These are phyloP conservation scores for Lachancea quebecensis DNA, from an alignment of 805 yeast species.

Conservation along the genomic window DNA sequence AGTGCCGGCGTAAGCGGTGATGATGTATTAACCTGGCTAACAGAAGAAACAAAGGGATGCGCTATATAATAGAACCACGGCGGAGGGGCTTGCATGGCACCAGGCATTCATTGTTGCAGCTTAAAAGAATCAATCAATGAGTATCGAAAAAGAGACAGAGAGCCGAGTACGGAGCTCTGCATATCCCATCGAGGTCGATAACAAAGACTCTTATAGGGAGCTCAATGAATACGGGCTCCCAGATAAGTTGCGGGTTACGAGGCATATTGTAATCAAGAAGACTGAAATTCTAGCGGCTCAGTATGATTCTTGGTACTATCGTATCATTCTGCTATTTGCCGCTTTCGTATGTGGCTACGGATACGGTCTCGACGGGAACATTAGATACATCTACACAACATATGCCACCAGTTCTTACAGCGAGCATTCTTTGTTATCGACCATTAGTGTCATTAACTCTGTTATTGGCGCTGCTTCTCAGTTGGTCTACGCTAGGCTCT, in stretches of 20 bases:
- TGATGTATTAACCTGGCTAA: no score
- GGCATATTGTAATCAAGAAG: slow-evolving; percentile 42
- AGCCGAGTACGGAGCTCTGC: neutral
- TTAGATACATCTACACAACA: slow-evolving; percentile 44
- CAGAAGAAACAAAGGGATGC: no score
- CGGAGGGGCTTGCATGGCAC: neutral
- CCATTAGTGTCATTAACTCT: slow-evolving; percentile 44
- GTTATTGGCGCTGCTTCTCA: slow-evolving; percentile 55
- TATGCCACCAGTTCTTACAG: slow-evolving; percentile 46
- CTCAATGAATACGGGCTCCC: slow-evolving; percentile 10
- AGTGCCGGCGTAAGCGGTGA: no score
- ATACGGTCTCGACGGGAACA: slow-evolving; percentile 47
- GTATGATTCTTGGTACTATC: slow-evolving; percentile 33
- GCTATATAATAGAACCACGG: no score
- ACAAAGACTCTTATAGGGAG: neutral
- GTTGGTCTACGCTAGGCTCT: slow-evolving; percentile 47
- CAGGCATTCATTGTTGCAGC: neutral
- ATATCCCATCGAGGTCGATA: neutral
- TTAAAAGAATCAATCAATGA: neutral
- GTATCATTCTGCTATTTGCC: slow-evolving; percentile 35
- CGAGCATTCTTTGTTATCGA: slow-evolving; percentile 44
- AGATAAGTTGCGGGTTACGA: slow-evolving; percentile 12
- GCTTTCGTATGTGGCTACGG: slow-evolving; percentile 47
- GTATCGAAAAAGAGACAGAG: neutral
- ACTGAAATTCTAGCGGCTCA: slow-evolving; percentile 45